Evolutionary conservation across 768 basidiomycete species (phyloP), one percentile per base, ranked within the genome.

Genomic region (Podaxis carcinomalis): DNA sequence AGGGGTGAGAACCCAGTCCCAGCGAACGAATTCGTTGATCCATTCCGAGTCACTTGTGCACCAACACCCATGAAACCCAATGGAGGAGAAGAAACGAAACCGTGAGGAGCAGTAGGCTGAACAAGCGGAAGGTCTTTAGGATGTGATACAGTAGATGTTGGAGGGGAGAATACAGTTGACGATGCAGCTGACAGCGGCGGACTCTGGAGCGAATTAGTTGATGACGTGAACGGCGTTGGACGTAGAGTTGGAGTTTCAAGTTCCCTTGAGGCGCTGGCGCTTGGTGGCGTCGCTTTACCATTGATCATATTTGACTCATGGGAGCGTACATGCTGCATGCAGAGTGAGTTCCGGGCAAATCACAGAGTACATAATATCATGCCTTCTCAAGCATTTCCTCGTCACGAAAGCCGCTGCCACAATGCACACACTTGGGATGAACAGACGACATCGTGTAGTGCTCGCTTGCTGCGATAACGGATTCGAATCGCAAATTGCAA

Each of bases 341-440:
- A 54, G 21, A 42, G 11, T 64, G 19, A 56, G 39, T 27, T 35
- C 23, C 56, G 51, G n/a, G 19, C 1, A 32, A 19, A 16, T 21
- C 14, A 23, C 2, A 32, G 36, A 25, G 44, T 35, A 21, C 2
- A 39, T 14, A 25, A 51, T 47, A 56, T 55, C 74, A 58, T 60
- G 81, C 81, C 51, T 74, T 65, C 61, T 74, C 68, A 61, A 76
- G 72, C 1, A 71, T 70, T 47, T 71, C 71, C 25, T 73, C 67
- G 59, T 79, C 76, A 49, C 69, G 63, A 59, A 81, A 82, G 32
- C 80, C 78, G 49, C 74, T 54, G n/a, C 69, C 65, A 55, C 82
- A 83, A 32, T 69, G 65, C 25, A 67, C 62, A 58, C 83, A 83
- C 56, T 75, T 77, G 2, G 83, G 80, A 67, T 83, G 83, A 16